Evolutionary conservation across 108 stramenopile species (phyloP).

Genomic region (Pseudonitzschia pungens): DNA sequence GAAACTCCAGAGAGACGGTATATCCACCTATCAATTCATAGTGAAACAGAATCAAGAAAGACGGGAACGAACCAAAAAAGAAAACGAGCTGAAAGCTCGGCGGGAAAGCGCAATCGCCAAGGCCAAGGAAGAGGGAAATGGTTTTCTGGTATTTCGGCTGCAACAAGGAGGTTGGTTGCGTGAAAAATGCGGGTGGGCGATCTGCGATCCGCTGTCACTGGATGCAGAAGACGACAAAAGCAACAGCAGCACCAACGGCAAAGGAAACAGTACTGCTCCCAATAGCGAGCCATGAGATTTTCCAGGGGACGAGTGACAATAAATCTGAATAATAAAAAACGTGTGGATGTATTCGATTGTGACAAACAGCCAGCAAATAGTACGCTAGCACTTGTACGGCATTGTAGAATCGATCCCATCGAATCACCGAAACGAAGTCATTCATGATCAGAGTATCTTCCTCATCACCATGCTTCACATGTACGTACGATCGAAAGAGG

Average conservation of each 20-base stretch:
- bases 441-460: no score
- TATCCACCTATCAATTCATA: conserved; percentile 92
- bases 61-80: conserved; percentile 43
- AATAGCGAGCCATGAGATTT: background rate
- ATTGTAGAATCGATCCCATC: no score
- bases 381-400: no score
- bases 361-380: background rate
- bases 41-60: conserved; percentile 55
- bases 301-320: background rate
- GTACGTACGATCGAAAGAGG: no score
- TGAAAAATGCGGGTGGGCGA: conserved; percentile 15
- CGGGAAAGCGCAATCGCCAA: conserved; percentile 36
- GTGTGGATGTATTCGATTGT: no score
- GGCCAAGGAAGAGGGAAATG: conserved; percentile 21
- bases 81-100: conserved; percentile 40
- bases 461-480: no score
- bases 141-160: conserved; percentile 3
- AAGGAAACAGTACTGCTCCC: background rate
- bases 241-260: background rate
- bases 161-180: conserved; percentile 14
- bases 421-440: no score
- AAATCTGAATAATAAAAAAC: background rate
- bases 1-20: conserved; percentile 51
- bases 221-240: conserved; percentile 7
- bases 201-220: conserved; percentile 26